Percentiles rank a stretch among this genome's conserved stretches.
These are phyloP conservation scores for Venturia effusa DNA, from an alignment of 2,329 filamentous ascomycete species.

Conservation along the genomic window DNA sequence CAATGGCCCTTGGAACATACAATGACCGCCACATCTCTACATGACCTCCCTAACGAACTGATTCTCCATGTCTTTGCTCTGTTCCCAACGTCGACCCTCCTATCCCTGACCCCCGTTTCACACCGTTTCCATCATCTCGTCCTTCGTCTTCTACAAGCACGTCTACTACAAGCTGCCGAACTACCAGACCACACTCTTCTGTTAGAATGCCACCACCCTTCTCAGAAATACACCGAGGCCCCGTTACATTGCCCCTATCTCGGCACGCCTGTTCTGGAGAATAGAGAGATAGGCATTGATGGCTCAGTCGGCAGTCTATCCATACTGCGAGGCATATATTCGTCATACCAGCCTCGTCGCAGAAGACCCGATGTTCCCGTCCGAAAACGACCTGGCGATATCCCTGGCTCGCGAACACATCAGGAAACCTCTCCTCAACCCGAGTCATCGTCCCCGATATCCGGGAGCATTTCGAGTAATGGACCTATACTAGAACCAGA, in stretches of 20 bases:
- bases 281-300: conserved; percentile 25
- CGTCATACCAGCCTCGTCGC: conserved; percentile 56
- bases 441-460: conserved; percentile 14
- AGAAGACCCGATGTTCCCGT: conserved; percentile 30
- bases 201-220: conserved; percentile 69
- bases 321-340: conserved; percentile 50
- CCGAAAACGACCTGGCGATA: conserved; percentile 31
- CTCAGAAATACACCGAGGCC: conserved; percentile 55
- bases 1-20: background rate
- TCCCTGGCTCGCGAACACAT: conserved; percentile 34
- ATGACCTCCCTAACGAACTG: conserved; percentile 30
- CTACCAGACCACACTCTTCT: conserved; percentile 56
- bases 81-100: conserved; percentile 30
- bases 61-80: conserved; percentile 32
- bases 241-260: conserved; percentile 59
- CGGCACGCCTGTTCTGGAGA: conserved; percentile 49
- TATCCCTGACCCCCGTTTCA: conserved; percentile 48
- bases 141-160: conserved; percentile 52
- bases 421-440: conserved; percentile 18
- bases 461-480: conserved; percentile 5
- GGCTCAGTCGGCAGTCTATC: conserved; percentile 29
- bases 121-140: conserved; percentile 54
- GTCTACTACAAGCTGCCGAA: conserved; percentile 48
- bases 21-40: conserved; percentile 14
- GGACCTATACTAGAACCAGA: conserved; percentile 21